Evolutionary conservation across 2,329 filamentous ascomycete genomes (phyloP).

Genomic region (Stemphylium beticola): DNA sequence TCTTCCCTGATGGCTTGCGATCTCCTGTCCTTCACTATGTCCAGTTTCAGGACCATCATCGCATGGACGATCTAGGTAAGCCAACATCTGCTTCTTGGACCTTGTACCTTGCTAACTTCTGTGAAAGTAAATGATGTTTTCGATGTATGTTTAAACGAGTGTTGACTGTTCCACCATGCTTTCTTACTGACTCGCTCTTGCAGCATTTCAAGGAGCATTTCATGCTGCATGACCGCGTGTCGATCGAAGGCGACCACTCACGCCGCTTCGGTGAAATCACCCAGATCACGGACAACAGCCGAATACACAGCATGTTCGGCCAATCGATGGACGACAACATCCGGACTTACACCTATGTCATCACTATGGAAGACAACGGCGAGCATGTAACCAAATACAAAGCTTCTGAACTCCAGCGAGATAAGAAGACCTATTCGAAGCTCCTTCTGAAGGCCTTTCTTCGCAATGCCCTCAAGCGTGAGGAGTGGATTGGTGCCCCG

Average conservation of each 20-base stretch:
- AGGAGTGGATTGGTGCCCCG: conserved; percentile 93
- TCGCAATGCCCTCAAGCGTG: conserved; percentile 89
- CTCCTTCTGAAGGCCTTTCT: conserved; percentile 92
- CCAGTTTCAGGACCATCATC: conserved; percentile 78
- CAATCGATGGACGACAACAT: conserved; percentile 37
- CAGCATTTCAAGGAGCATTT: conserved; percentile 47
- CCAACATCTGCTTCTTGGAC: neutral
- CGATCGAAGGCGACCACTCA: conserved; percentile 38
- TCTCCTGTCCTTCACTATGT: conserved; percentile 88
- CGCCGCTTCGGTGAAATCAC: conserved; percentile 39
- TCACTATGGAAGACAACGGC: conserved; percentile 41
- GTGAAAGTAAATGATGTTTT: conserved; percentile 12
- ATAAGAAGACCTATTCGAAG: conserved; percentile 93
- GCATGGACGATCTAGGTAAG: conserved; percentile 81
- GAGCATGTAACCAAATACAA: conserved; percentile 57
- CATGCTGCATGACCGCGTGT: conserved; percentile 41
- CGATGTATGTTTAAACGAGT: conserved; percentile 5
- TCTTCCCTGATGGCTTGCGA: conserved; percentile 89
- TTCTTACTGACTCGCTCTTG: conserved; percentile 9
- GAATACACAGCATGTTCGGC: conserved; percentile 37
- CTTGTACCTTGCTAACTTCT: conserved; percentile 45
- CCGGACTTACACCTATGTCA: conserved; percentile 41
- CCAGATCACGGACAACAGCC: conserved; percentile 41
- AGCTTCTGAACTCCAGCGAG: conserved; percentile 73
- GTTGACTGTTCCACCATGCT: neutral